These are phyloP conservation scores for Xanthoconium separans DNA, from an alignment of 1,284 basidiomycete genomes.

Conservation along the genomic window DNA sequence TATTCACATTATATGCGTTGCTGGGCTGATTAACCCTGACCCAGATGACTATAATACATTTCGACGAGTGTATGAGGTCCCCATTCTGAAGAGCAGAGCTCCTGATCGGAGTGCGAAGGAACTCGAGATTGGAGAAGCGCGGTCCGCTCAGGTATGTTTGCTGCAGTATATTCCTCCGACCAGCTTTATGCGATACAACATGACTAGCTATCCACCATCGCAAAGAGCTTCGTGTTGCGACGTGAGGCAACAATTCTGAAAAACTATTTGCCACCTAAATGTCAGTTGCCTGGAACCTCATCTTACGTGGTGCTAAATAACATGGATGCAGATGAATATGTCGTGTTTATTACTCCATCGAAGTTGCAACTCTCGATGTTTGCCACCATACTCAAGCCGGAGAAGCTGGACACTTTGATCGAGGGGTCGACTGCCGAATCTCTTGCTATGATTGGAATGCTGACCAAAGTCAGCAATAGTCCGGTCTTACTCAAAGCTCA, in stretches of 20 bases:
- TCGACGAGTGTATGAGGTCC: constrained; percentile 81
- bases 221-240: constrained; percentile 87
- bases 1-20: constrained; percentile 5
- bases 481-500: constrained; percentile 78
- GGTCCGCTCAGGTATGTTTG: constrained; percentile 62
- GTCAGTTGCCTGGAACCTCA: constrained; percentile 42
- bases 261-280: constrained; percentile 88
- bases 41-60: constrained; percentile 74
- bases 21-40: neutral
- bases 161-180: neutral
- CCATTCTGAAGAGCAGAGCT: constrained; percentile 86
- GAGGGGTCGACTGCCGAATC: constrained; percentile 75
- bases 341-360: constrained; percentile 88
- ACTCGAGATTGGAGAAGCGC: constrained; percentile 71
- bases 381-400: constrained; percentile 67
- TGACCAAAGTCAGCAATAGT: constrained; percentile 93
- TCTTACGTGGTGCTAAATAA: constrained; percentile 1
- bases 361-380: constrained; percentile 82
- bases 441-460: constrained; percentile 76
- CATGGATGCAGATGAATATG: constrained; percentile 76
- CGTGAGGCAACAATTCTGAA: constrained; percentile 82
- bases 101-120: constrained; percentile 75
- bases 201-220: constrained; percentile 69
- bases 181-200: neutral
- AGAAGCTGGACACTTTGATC: constrained; percentile 63